These are phyloP conservation scores for Crucibulum laeve DNA, from an alignment of 768 basidiomycete genomes.

Conservation along the genomic window DNA sequence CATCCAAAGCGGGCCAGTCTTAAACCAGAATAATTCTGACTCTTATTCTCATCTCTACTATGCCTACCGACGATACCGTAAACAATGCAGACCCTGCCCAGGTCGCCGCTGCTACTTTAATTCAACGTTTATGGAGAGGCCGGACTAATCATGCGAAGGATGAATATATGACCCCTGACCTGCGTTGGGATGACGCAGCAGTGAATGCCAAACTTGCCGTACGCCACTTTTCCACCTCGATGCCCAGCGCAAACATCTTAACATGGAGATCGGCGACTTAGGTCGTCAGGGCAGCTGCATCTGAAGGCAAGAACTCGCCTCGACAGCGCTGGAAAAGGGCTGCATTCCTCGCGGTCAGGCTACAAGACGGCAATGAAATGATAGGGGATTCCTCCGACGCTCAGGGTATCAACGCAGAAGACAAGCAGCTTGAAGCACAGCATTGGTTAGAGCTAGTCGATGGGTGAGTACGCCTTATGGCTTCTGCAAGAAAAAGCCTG, in stretches of 20 bases:
- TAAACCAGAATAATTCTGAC: neutral
- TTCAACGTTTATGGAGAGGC: constrained; percentile 36
- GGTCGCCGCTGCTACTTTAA: constrained; percentile 27
- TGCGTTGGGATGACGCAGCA: constrained; percentile 35
- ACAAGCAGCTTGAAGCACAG: constrained; percentile 52
- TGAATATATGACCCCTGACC: constrained; percentile 22
- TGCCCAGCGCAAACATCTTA: neutral
- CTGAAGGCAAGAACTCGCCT: constrained; percentile 39
- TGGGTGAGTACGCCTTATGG: constrained; percentile 27
- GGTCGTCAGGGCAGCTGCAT: constrained; percentile 37
- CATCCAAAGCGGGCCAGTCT: too few relatives aligned
- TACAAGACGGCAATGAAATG: constrained; percentile 40
- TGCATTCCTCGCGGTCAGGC: constrained; percentile 31
- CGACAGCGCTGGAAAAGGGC: constrained; percentile 45
- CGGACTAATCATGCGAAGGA: constrained; percentile 18
- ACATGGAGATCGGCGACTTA: constrained; percentile 12
- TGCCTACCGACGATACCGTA: constrained; percentile 1
- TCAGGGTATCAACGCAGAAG: constrained; percentile 25
- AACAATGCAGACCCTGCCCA: constrained; percentile 14
- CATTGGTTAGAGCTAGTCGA: constrained; percentile 66
- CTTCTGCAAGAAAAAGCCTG: too few relatives aligned
- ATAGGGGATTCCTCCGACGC: constrained; percentile 17
- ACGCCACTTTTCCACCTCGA: constrained; percentile 3
- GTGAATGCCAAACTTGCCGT: constrained; percentile 33
- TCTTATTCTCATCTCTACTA: neutral